A percentile compares a stretch with the other conserved stretches of the same genome.
phyloP scores from a whole-genome alignment of 495 filamentous ascomycete genomes.

The Hypoxylon cercidicola region DNA sequence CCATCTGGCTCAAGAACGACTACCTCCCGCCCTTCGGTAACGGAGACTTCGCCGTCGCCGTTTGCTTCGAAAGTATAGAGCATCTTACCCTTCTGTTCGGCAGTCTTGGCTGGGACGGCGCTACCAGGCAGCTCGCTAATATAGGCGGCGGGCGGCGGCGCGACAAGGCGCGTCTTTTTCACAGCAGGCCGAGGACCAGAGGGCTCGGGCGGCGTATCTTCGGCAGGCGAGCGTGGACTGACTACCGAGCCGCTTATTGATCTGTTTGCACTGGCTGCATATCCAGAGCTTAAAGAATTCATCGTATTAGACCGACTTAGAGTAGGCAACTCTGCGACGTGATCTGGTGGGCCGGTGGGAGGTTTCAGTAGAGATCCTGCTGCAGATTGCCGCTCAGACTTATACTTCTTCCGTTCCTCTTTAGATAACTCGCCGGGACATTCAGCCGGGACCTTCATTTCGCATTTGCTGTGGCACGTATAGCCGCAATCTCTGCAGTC shows the following conservation, averaged over 20 bases:
- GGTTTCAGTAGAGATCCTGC: constrained; percentile 69
- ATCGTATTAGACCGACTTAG: constrained; percentile 89
- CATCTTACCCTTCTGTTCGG: constrained; percentile 84
- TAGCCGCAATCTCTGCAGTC: constrained; percentile 96
- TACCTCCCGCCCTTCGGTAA: constrained; percentile 80
- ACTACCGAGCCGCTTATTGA: constrained; percentile 68
- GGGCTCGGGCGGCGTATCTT: constrained; percentile 56
- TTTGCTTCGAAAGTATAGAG: constrained; percentile 83
- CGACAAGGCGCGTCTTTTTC: constrained; percentile 77
- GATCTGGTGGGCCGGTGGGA: constrained; percentile 45
- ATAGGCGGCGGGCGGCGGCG: constrained; percentile 87
- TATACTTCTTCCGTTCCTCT: constrained; percentile 93
- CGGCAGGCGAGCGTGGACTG: constrained; percentile 58
- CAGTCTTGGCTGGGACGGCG: constrained; percentile 38
- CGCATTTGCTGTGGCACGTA: constrained; percentile 97
- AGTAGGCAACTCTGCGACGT: constrained; percentile 61
- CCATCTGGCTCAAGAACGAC: constrained; percentile 87
- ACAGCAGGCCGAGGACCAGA: constrained; percentile 46
- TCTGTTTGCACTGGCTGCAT: constrained; percentile 79
- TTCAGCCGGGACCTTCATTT: constrained; percentile 96
- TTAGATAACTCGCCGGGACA: constrained; percentile 94
- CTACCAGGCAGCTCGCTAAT: constrained; percentile 70
- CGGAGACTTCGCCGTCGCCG: constrained; percentile 81
- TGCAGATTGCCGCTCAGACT: constrained; percentile 80
- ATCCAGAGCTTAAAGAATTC: constrained; percentile 91